Evolutionary conservation across 352 stramenopile species (phyloP), one percentile per base, ranked within the genome.

Genomic region (Globisporangium splendens): DNA sequence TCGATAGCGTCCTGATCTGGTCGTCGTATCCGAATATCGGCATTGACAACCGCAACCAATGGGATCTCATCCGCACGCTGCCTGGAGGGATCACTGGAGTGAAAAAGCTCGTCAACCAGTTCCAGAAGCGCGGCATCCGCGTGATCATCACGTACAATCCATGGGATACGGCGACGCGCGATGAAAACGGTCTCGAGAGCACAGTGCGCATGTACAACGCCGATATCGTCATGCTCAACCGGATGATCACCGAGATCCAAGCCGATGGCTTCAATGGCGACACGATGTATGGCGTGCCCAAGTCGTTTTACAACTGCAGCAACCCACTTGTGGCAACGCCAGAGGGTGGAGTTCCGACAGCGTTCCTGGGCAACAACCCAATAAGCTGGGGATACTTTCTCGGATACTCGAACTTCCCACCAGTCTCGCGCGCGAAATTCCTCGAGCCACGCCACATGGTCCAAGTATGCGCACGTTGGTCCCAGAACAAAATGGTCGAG

Each of bases 261-360:
- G 80, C 75, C 18, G 87, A 96, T 48, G 87, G 77, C 18, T 89
- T 96, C 57, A 96, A 96, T 56, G 87, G 84, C 10, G 87, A 96
- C 70, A 96, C 87, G 15, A 93, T 96, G 81, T 93, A 89, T 58
- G 87, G 84, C 21, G 81, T 96, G 0, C 84, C 83, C 1, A 79
- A 73, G 50, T 70, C 82, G 14, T 96, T 94, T 56, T 93, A 73
- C 69, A 90, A 93, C 72, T 93, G 79, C 63, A 79, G 59, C 10
- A 57, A 66, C 0, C 80, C 76, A 18, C 54, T 88, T 6, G 62
- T 89, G 1, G 85, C 80, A 28, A 64, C 72, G 0, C 83, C 83
- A 0, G 83, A 93, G 50, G 80, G 86, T 18, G 83, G 84, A 2
- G 72, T 93, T 15, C 84, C 82, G 0, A 81, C 82, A 1, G 78